A percentile compares a stretch with the other conserved stretches of the same genome.
Evolutionary conservation across 805 yeast species (phyloP).

Genomic region (Ogataea salicorniae): DNA sequence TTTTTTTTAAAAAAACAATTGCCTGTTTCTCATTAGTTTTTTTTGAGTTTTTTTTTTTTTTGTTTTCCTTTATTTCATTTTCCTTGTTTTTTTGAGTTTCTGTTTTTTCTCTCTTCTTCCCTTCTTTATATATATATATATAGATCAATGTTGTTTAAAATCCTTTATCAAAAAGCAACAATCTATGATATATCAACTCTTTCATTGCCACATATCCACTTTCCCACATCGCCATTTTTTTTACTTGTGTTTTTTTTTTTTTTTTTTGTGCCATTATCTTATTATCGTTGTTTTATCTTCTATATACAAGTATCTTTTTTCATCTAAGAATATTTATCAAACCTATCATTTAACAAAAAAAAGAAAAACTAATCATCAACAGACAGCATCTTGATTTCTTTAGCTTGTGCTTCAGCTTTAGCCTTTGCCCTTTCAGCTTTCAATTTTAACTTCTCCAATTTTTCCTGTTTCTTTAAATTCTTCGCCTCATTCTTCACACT

Average conservation of each 20-base stretch:
- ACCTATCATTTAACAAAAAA: too few species aligned
- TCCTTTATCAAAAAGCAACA: too few species aligned
- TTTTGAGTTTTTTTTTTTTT: not conserved
- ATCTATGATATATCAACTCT: too few species aligned
- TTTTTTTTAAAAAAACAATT: not conserved
- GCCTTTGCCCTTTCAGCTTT: slow-evolving; percentile 9
- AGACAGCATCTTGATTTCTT: slow-evolving; percentile 7
- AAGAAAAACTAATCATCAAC: slow-evolving; percentile 6
- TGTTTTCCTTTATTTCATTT: not conserved
- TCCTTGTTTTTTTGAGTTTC: too few species aligned
- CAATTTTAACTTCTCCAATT: slow-evolving; percentile 28
- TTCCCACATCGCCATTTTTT: too few species aligned
- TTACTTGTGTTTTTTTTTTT: too few species aligned
- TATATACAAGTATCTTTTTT: too few species aligned
- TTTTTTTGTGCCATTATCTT: too few species aligned
- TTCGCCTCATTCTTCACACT: slow-evolving; percentile 23
- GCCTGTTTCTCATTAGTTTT: not conserved
- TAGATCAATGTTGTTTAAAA: not conserved
- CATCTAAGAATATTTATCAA: too few species aligned
- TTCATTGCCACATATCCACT: too few species aligned
- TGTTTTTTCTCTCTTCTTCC: not conserved
- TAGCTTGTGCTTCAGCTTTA: slow-evolving; percentile 4
- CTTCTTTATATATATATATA: not conserved
- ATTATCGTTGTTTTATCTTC: too few species aligned
- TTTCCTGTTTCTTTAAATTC: slow-evolving; percentile 29